Evolutionary conservation across 192 early-diverging fungal genomes (phyloP), one percentile per base, ranked within the genome.

Genomic region (Rhizoclosmatium sp.): DNA sequence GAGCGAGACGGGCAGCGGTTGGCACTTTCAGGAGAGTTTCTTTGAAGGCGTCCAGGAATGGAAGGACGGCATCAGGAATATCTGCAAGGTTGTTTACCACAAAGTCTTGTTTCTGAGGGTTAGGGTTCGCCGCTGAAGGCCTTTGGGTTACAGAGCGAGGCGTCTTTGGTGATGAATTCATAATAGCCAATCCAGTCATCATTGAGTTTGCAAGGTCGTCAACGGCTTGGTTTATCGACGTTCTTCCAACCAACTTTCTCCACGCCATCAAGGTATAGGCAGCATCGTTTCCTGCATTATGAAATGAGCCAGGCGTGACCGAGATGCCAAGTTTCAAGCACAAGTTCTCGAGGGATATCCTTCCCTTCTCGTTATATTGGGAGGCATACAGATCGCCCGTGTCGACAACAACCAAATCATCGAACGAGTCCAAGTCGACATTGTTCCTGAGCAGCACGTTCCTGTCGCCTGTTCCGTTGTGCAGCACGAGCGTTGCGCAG

Each of bases 281-380:
- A 21, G 75, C 75, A 56, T 76, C 75, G 47, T 76, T 76, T 21
- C 75, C 75, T 7, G 75, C 60, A 41, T 62, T 39, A 47, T 62
- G 56, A n/a, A 75, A 62, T 3, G 60, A 2, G n/a, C 60, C 72
- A 21, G 4, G 7, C 4, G n/a, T n/a, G 16, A 61, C 59, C 1
- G 19, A 4, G 47, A 74, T 62, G 1, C 58, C 59, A 9, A 74
- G 59, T 16, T 7, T 14, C 40, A 9, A 12, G 42, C 72, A 74
- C 41, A 74, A 7, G n/a, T 44, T n/a, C 58, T 42, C 60, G 3
- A 74, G 31, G 9, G 72, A 74, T 14, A 49, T 19, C 19, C 2
- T 5, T 3, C 7, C 4, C 72, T 2, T n/a, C 14, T 4, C 10
- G 4, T 31, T 31, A 4, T 4, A 59, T 46, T 59, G 31, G 12